Evolutionary conservation across 2,329 filamentous ascomycete genomes (phyloP), one percentile per base, ranked within the genome.

Genomic region (Thelonectria olida): DNA sequence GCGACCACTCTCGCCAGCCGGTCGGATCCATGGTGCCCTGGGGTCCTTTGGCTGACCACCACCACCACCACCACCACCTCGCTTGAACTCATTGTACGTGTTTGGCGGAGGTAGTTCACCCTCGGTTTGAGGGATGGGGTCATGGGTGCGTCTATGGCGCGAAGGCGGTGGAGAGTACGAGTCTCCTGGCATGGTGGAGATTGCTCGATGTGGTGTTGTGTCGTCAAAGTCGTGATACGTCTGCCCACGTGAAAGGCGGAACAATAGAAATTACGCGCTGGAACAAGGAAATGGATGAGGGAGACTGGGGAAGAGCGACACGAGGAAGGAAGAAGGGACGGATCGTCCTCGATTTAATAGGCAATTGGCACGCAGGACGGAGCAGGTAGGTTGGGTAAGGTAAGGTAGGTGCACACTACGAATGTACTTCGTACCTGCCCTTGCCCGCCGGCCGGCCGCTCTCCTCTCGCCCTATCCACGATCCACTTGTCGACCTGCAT

Each of bases 1-100:
- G 25, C 82, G 77, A 12, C 81, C 81, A 67, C 79, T 81, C 67
- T 85, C 81, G 54, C 82, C 82, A 19, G 64, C 64, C 5, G 69
- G 66, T 39, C 72, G 72, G 55, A 75, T 64, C 23, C 62, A 61
- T 20, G 54, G 47, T 31, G 67, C 55, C 61, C 58, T 62, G 5
- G 34, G 54, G 48, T 66, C 55, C n/a, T 59, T 31, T 47, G 41
- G 62, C 23, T 62, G n/a, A n/a, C n/a, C n/a, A n/a, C n/a, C n/a
- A n/a, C n/a, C n/a, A n/a, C n/a, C n/a, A n/a, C n/a, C n/a, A n/a
- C n/a, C 54, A 17, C 51, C 55, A 47, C 50, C 61, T 13, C 61
- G 63, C 54, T 68, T 72, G 58, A 51, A 61, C 45, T 70, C 58
- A 52, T 27, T 63, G 63, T 70, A 70, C 8, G 72, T 73, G 36